Base-by-base conservation (phyloP, 345 rosid genomes). In the Kernera saxatilis region DNA sequence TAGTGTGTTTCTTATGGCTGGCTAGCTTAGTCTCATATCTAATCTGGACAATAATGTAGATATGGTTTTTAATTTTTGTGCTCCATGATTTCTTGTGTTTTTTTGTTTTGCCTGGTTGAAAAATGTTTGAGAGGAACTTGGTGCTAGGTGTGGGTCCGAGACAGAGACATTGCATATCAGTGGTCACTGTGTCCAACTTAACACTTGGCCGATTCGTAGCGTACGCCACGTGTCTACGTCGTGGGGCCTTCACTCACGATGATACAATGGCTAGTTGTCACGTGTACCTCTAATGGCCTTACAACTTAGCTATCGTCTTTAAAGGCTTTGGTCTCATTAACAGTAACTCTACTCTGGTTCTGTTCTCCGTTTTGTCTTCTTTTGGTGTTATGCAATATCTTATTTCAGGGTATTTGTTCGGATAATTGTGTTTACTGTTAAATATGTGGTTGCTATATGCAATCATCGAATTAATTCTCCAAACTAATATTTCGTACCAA, bases 131-230 rank as follows among this genome's bases (percentile, higher is more conserved):
- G 8, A 66, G 21, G 27, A 56, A 58, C 46, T 63, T 58, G 59
- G 66, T 46, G 71, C 14, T 57, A 37, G 13, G 51, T 73, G 51
- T 73, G 71, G 77, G 71, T 64, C 77, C 10, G 21, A 19, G 71
- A 71, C 8, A 19, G 19, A 73, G 66, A 72, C 77, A 73, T 13
- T n/a, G 22, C 37, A 15, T 55, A 64, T 52, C 69, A 71, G 26
- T 62, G 56, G 63, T 71, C 69, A 72, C 29, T 49, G 50, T 64
- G 32, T 18, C 65, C 56, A 64, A 54, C 35, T 17, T 5, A 41
- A 54, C 71, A 54, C 65, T 64, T 64, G 71, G 66, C 58, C 66
- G 65, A 72, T 45, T 63, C 70, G 63, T 72, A 63, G 70, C 70
- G 8, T 63, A 63, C 12, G 27, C 10, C 48, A 72, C 64, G 62